Base-by-base conservation (phyloP, 83 land plant genomes). In the Isoetes engelmannii region DNA sequence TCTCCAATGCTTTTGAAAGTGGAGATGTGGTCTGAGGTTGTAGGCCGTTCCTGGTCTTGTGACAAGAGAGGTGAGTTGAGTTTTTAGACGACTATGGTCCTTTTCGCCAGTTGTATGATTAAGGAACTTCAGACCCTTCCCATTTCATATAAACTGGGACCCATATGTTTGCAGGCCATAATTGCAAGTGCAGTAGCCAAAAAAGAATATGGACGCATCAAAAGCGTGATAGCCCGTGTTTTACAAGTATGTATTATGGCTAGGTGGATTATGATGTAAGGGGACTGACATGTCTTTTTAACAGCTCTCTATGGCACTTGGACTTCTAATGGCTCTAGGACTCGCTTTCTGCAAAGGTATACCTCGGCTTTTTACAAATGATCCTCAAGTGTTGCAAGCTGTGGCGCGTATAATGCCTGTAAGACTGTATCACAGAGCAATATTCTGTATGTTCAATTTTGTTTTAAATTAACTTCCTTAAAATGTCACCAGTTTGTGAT, bases 171-270 rank as follows among this genome's bases (percentile, higher is more conserved):
- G 56, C 74, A 92, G 97, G 86, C 97, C 18, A 28, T 92, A 57
- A 85, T 92, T 77, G 93, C 97, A 44, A 84, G 84, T 61, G 83
- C 83, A 57, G 65, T 79, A 45, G 80, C 93, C 10, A 83, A 84
- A 67, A 80, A 75, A 63, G 85, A 92, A 18, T 82, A 82, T 73
- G 73, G 65, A 48, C 77, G 77, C 45, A 93, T 83, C 41, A 92
- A 78, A 63, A 76, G 84, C 54, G 67, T 83, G 28, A 57, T 90
- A 12, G 65, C 65, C 48, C 84, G 62, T 63, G 86, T 82, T 9
- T 68, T 92, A 18, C 84, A 92, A 88, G 97, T 85, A 53, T 47
- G 15, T 7, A 37, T 5, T 65, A 19, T 7, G 18, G 8, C 6
- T n/a, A 51, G 47, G 42, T 44, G 28, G 37, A 28, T 28, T 28